These are phyloP conservation scores for Ambrosia hybrid DNA, from an alignment of 140 eudicot genomes.

Conservation along the genomic window DNA sequence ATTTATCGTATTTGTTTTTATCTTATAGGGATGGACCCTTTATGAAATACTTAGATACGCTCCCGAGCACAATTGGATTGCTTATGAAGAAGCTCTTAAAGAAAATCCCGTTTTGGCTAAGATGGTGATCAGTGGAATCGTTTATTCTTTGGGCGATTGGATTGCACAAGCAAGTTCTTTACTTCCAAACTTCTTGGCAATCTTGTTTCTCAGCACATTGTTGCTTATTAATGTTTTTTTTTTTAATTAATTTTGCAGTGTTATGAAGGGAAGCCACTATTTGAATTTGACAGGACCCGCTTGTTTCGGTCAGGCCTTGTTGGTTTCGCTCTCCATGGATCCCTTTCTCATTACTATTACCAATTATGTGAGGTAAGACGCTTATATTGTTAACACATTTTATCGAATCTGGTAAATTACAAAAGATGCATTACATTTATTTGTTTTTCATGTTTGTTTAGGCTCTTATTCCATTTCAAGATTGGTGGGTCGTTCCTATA, in stretches of 20 bases:
- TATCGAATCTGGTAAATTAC: not conserved
- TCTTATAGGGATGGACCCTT: constrained; percentile 84
- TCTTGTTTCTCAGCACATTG: not conserved
- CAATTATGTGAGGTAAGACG: constrained; percentile 78
- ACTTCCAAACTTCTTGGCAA: not conserved
- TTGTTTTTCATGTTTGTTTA: constrained; percentile 16
- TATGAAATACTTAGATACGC: constrained; percentile 92
- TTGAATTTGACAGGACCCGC: constrained; percentile 85
- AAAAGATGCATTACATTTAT: not conserved
- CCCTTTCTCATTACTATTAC: constrained; percentile 93
- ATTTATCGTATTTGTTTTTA: not conserved
- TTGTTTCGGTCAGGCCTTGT: constrained; percentile 89
- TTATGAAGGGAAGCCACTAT: constrained; percentile 89
- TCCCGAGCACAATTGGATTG: constrained; percentile 93
- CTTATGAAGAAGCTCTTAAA: constrained; percentile 93
- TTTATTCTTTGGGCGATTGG: constrained; percentile 95
- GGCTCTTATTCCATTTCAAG: constrained; percentile 83
- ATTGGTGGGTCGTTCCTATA: constrained; percentile 97
- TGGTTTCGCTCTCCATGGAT: constrained; percentile 89
- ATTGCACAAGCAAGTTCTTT: constrained; percentile 68
- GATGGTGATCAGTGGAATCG: constrained; percentile 93
- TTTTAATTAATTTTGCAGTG: constrained; percentile 50
- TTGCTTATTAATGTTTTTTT: not conserved
- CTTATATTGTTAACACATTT: not conserved
- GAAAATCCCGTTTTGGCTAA: constrained; percentile 84